phyloP scores from a whole-genome alignment of 129 eudicot genomes.

The Logfia minima region DNA sequence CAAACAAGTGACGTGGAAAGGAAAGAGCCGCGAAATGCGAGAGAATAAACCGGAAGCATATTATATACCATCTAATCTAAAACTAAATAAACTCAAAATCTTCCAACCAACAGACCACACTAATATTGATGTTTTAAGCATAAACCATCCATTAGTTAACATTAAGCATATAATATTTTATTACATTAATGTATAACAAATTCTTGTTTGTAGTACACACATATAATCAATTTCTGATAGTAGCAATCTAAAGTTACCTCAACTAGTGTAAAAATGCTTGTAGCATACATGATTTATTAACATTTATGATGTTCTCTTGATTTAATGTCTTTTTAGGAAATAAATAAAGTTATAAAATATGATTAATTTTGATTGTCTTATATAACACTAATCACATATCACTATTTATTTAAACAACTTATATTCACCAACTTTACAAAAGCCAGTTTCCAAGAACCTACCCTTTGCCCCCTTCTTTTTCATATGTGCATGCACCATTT shows the following conservation, averaged over 20 bases:
- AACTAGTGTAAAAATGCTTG: no score
- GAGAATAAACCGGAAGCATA: slow-evolving; percentile 18
- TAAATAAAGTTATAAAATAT: no score
- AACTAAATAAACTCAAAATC: slow-evolving; percentile 9
- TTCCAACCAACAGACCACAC: slow-evolving; percentile 28
- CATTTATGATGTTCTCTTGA: no score
- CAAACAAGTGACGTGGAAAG: slow-evolving; percentile 33
- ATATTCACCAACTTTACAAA: slow-evolving; percentile 32
- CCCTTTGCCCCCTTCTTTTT: slow-evolving; percentile 34
- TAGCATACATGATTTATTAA: no score
- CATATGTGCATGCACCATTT: slow-evolving; percentile 44
- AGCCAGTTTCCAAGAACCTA: slow-evolving; percentile 43
- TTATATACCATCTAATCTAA: slow-evolving; percentile 12
- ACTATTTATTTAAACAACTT: not conserved
- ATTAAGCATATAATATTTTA: not conserved
- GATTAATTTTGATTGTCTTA: not conserved
- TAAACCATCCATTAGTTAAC: not conserved
- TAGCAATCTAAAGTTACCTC: no score
- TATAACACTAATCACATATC: not conserved
- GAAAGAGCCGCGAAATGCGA: slow-evolving; percentile 30
- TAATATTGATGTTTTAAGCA: slow-evolving; percentile 7
- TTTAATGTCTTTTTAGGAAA: no score
- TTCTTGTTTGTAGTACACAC: no score
- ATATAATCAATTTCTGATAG: no score
- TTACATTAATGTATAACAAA: not conserved